Evolutionary conservation across 768 basidiomycete genomes (phyloP).

Genomic region (Vararia minispora): DNA sequence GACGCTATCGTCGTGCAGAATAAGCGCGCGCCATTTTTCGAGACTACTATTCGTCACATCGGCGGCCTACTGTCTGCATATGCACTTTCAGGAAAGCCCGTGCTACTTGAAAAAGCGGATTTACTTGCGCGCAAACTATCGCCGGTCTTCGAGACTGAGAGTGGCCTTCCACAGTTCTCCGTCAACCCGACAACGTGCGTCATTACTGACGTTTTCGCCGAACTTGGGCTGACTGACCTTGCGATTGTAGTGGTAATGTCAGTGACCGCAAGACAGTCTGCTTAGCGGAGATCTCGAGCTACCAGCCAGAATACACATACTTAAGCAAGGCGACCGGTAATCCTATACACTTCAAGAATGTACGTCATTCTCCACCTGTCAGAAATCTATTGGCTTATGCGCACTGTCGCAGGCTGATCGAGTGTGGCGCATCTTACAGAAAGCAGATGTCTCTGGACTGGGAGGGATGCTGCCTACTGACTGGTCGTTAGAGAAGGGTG

Average conservation of each 20-base stretch:
- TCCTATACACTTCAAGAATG: too few species aligned
- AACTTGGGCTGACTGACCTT: too few species aligned
- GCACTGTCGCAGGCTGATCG: conserved; percentile 31
- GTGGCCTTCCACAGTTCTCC: conserved; percentile 57
- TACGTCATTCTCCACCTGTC: too few species aligned
- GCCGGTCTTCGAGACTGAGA: conserved; percentile 58
- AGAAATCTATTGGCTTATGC: too few species aligned
- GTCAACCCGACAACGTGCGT: conserved; percentile 54
- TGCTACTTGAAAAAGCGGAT: conserved; percentile 56
- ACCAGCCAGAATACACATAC: conserved; percentile 81
- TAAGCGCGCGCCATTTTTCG: too few species aligned
- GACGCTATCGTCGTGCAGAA: too few species aligned
- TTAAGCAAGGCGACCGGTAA: conserved; percentile 71
- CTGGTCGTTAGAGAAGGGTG: conserved; percentile 42
- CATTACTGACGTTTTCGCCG: neutral
- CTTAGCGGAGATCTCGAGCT: conserved; percentile 78
- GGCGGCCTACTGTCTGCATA: conserved; percentile 82
- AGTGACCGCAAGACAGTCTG: too few species aligned
- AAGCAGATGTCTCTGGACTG: conserved; percentile 31
- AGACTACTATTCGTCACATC: conserved; percentile 88
- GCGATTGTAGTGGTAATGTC: too few species aligned
- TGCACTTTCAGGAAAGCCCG: conserved; percentile 51
- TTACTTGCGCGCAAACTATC: conserved; percentile 62
- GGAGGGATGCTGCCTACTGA: conserved; percentile 55
- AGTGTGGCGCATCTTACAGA: conserved; percentile 36